These are phyloP conservation scores for Licmophora abbreviata DNA, from an alignment of 108 stramenopile species.

Conservation along the genomic window DNA sequence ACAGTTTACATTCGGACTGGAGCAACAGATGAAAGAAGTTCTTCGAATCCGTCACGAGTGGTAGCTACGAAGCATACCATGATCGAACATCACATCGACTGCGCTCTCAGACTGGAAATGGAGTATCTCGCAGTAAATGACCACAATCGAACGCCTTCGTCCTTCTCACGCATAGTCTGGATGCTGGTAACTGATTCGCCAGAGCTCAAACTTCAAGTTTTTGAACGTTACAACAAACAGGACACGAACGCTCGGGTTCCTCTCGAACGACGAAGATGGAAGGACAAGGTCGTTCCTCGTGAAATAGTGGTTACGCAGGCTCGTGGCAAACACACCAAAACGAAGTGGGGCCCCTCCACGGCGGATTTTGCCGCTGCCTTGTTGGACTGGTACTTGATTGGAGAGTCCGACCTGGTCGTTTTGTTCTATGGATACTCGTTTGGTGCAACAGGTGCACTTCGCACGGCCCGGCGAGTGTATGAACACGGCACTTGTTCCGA, in stretches of 20 bases:
- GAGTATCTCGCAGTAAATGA: neutral
- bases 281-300: neutral
- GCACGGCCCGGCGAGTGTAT: constrained; percentile 8
- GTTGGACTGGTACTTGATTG: constrained; percentile 20
- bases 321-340: constrained; percentile 12
- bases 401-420: constrained; percentile 15
- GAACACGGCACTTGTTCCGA: no score
- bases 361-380: constrained; percentile 14
- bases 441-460: constrained; percentile 6
- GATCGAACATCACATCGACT: constrained; percentile 1
- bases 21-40: constrained; percentile 6
- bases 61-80: no score
- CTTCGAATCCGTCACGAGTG: no score
- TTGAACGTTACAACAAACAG: neutral
- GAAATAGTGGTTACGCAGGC: constrained; percentile 7
- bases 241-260: neutral
- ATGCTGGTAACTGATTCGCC: constrained; percentile 7
- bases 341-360: neutral
- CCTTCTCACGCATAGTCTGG: neutral
- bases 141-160: neutral
- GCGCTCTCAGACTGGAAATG: constrained; percentile 11
- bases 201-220: neutral
- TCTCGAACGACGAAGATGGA: neutral
- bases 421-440: constrained; percentile 1
- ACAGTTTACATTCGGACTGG: constrained; percentile 13